Percentiles rank a stretch among this genome's conserved stretches.
These are phyloP conservation scores for Chalaropsis ovoidea DNA, from an alignment of 2,329 filamentous ascomycete species.

Conservation along the genomic window DNA sequence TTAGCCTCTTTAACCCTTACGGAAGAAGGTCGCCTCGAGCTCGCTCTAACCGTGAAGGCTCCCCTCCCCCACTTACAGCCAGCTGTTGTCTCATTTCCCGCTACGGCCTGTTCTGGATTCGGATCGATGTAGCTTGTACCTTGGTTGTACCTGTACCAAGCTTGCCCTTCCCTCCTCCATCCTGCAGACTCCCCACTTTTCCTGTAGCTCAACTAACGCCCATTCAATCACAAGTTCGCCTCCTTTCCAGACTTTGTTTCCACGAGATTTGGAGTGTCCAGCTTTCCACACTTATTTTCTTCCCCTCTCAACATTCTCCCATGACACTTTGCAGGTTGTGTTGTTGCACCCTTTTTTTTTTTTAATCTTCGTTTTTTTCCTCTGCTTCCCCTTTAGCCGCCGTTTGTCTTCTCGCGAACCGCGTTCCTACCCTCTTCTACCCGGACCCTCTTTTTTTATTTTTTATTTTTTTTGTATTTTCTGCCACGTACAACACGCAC, in stretches of 20 bases:
- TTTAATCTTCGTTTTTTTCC: not conserved
- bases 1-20: not conserved
- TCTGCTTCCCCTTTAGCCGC: not conserved
- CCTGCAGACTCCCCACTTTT: not conserved
- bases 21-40: not conserved
- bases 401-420: not conserved
- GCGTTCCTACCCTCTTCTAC: not conserved
- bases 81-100: constrained; percentile 3
- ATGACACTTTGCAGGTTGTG: not conserved
- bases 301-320: not conserved
- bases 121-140: not conserved
- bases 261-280: not conserved
- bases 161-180: not conserved
- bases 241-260: not conserved
- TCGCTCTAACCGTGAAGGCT: too few relatives aligned
- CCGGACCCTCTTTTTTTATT: constrained; percentile 8
- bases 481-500: not conserved
- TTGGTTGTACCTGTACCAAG: not conserved
- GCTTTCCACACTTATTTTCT: not conserved
- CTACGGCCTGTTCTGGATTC: not conserved
- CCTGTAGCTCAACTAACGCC: not conserved
- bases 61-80: not conserved
- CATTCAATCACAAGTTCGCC: constrained; percentile 13
- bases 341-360: not conserved
- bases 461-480: not conserved